Evolutionary conservation across 495 filamentous ascomycete genomes (phyloP).

Genomic region (Diplogelasinospora grovesii): DNA sequence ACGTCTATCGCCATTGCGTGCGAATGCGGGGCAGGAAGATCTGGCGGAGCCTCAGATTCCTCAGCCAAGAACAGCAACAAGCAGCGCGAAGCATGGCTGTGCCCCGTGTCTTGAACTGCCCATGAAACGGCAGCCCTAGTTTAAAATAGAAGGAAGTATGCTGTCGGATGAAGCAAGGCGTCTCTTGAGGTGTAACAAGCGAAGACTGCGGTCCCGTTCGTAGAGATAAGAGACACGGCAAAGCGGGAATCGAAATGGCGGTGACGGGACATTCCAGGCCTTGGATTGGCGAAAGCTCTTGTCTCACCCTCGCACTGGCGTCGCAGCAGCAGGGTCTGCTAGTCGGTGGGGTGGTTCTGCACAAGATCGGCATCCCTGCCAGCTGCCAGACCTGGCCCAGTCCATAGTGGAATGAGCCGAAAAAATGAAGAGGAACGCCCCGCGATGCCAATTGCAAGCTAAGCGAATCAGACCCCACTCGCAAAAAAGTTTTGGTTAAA

Average conservation of each 20-base stretch:
- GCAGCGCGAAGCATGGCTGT: background rate
- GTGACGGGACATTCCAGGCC: slow-evolving; percentile 9
- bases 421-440: slow-evolving; percentile 7
- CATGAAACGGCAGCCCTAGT: background rate
- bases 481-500: slow-evolving; percentile 31
- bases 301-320: slow-evolving; percentile 5
- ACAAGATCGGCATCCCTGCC: slow-evolving; percentile 5
- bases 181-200: no score
- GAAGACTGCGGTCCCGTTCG: no score
- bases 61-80: slow-evolving; percentile 6
- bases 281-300: slow-evolving; percentile 6
- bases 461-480: slow-evolving; percentile 3
- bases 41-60: slow-evolving; percentile 21
- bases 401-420: no score
- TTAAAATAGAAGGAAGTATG: background rate
- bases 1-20: no score
- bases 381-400: slow-evolving; percentile 6
- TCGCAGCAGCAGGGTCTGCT: no score
- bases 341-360: no score
- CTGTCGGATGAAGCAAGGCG: no score
- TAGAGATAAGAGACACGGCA: slow-evolving; percentile 2
- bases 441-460: slow-evolving; percentile 11
- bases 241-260: slow-evolving; percentile 11
- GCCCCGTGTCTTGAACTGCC: slow-evolving; percentile 1
- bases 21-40: slow-evolving; percentile 1